Conservation (phyloP, 345 rosid species). For the Isatis tinctoria region DNA sequence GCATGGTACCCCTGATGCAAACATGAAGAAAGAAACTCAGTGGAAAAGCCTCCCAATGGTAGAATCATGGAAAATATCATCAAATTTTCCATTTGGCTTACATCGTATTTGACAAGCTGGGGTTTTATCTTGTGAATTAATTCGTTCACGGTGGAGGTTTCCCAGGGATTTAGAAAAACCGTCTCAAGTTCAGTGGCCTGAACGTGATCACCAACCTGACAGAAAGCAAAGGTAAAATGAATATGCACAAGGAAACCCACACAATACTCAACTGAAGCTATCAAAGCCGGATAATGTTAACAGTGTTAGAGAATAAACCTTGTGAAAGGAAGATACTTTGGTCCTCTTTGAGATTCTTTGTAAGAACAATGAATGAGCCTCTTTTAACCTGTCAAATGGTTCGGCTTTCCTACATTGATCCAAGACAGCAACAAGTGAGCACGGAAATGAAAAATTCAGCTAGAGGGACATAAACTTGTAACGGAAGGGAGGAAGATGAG, state of each 20-base stretch:
- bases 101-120: constrained; percentile 54
- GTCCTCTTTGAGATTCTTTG: constrained; percentile 61
- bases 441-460: no score
- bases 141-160: constrained; percentile 41
- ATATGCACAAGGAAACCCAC: not conserved
- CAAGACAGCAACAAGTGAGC: not conserved
- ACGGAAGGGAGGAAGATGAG: not conserved
- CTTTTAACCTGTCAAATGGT: constrained; percentile 64
- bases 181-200: constrained; percentile 15
- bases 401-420: constrained; percentile 54
- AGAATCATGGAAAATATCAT: constrained; percentile 7
- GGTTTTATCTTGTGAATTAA: constrained; percentile 51
- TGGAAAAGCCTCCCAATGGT: not conserved
- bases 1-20: constrained; percentile 69
- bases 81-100: constrained; percentile 24
- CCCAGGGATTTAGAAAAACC: constrained; percentile 67
- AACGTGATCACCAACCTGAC: constrained; percentile 42
- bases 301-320: constrained; percentile 37
- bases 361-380: constrained; percentile 52
- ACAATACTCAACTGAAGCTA: not conserved
- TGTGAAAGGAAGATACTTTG: constrained; percentile 37
- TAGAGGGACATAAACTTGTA: not conserved
- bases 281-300: not conserved
- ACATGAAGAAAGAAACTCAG: constrained; percentile 21
- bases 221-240: not conserved